Evolutionary conservation across 2,329 filamentous ascomycete species (phyloP), one percentile per base, ranked within the genome.

Genomic region (Dactylellina leptospora): DNA sequence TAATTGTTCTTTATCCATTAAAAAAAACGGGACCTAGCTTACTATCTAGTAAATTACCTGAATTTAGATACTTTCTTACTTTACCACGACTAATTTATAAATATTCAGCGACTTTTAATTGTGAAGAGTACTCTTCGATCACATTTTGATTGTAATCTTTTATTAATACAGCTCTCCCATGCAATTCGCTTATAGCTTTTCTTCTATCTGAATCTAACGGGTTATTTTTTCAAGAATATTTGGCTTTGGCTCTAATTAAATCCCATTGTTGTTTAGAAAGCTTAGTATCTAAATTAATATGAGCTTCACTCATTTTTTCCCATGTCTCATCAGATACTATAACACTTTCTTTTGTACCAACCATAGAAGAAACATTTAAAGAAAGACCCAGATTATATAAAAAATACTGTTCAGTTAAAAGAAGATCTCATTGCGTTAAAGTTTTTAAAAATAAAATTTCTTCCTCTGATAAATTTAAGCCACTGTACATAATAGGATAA

Each of bases 91-190:
- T 50, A 50, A 50, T 22, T 50, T 50, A 10, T 50, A 50, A 50
- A 50, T 50, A 50, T 28, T 50, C 45, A 28, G 45, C 45, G 13
- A 28, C 45, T 50, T 45, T 50, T 50, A 50, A 50, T 50, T 50
- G 45, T 25, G 45, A 50, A 18, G 45, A 22, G 45, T 25, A 50
- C 45, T 50, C 45, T 50, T 16, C 22, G 22, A 50, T 50, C 23
- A 50, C 13, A 11, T 50, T 50, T 50, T 50, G 45, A 28, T 50
- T 25, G 16, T 16, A 50, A 16, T 50, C 23, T 50, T 50, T 50
- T 50, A 50, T 50, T 50, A 50, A 18, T 50, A 50, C 22, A 50
- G 45, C 45, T 50, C 45, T 50, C 22, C 45, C 45, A 22, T 50
- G 45, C 22, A 50, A 50, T 50, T 50, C 22, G 45, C 45, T 50